These are phyloP conservation scores for Edaphochlamys debaryana DNA, from an alignment of 139 green algal genomes.

Conservation along the genomic window DNA sequence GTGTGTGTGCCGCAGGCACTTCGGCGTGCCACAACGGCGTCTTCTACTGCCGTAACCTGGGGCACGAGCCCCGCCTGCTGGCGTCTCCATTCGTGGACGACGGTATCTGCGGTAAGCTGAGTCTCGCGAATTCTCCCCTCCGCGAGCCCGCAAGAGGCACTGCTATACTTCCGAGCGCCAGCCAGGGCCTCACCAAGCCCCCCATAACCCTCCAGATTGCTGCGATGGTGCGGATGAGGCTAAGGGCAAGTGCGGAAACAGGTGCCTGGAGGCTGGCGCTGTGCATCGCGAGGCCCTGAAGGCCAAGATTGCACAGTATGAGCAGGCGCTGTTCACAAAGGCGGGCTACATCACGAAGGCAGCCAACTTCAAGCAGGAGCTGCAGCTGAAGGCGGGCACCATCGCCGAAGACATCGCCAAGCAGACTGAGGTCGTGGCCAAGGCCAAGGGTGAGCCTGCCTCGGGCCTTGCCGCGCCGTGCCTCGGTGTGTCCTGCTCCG, in stretches of 20 bases:
- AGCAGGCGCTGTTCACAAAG: slow-evolving; percentile 56
- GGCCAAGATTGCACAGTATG: slow-evolving; percentile 56
- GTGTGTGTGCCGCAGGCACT: slow-evolving; percentile 89
- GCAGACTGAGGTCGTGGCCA: slow-evolving; percentile 41
- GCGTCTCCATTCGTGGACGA: slow-evolving; percentile 93
- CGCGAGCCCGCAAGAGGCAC: no score
- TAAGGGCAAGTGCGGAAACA: slow-evolving; percentile 79
- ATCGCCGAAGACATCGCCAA: slow-evolving; percentile 51
- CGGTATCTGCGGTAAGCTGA: slow-evolving; percentile 90
- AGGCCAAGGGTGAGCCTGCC: slow-evolving; percentile 37
- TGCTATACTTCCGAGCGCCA: no score
- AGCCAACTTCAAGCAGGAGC: slow-evolving; percentile 23
- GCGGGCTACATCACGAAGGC: slow-evolving; percentile 19
- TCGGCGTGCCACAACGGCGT: slow-evolving; percentile 81
- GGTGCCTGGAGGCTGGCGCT: slow-evolving; percentile 74
- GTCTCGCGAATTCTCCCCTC: no score
- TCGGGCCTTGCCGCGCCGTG: no score
- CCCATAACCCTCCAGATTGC: slow-evolving; percentile 75
- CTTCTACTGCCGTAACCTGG: slow-evolving; percentile 92
- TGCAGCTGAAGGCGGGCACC: slow-evolving; percentile 37
- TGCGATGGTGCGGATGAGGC: slow-evolving; percentile 92
- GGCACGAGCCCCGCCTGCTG: slow-evolving; percentile 70
- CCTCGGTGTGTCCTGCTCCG: no score
- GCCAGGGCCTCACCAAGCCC: no score
- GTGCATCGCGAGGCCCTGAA: slow-evolving; percentile 59